These are phyloP conservation scores for Aspergillus hortae DNA, from an alignment of 2,329 filamentous ascomycete genomes.

Conservation along the genomic window DNA sequence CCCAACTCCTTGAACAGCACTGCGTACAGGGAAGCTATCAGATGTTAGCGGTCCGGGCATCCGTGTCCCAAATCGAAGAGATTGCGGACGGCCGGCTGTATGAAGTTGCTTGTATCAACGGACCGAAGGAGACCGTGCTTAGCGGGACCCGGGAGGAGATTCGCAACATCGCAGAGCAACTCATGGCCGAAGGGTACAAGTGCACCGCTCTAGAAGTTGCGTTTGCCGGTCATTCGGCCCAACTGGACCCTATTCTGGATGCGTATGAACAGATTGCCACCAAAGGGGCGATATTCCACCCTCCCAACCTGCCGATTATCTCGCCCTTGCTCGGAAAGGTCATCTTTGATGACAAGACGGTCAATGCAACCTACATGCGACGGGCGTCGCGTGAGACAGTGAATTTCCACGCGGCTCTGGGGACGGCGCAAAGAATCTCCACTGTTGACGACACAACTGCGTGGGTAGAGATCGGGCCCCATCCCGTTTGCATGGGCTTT, in stretches of 20 bases:
- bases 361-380: slow-evolving; percentile 61
- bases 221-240: slow-evolving; percentile 50
- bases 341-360: slow-evolving; percentile 53
- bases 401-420: slow-evolving; percentile 62
- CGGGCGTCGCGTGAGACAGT: slow-evolving; percentile 65
- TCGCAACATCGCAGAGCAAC: no score
- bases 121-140: slow-evolving; percentile 70
- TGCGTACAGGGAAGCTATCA: slow-evolving; percentile 66
- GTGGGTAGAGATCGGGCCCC: slow-evolving; percentile 70
- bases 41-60: slow-evolving; percentile 58
- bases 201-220: slow-evolving; percentile 38
- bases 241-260: slow-evolving; percentile 17
- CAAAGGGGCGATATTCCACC: slow-evolving; percentile 41
- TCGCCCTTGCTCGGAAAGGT: slow-evolving; percentile 62
- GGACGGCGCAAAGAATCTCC: slow-evolving; percentile 50
- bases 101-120: slow-evolving; percentile 71
- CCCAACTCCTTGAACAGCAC: slow-evolving; percentile 61
- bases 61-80: slow-evolving; percentile 43
- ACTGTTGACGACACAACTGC: slow-evolving; percentile 60
- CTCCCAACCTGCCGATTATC: slow-evolving; percentile 61
- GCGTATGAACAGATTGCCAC: no score
- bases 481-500: slow-evolving; percentile 66
- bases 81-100: slow-evolving; percentile 24
- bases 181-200: no score
- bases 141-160: slow-evolving; percentile 32